These are phyloP conservation scores for Cercospora beticola DNA, from an alignment of 2,329 filamentous ascomycete genomes.

Conservation along the genomic window DNA sequence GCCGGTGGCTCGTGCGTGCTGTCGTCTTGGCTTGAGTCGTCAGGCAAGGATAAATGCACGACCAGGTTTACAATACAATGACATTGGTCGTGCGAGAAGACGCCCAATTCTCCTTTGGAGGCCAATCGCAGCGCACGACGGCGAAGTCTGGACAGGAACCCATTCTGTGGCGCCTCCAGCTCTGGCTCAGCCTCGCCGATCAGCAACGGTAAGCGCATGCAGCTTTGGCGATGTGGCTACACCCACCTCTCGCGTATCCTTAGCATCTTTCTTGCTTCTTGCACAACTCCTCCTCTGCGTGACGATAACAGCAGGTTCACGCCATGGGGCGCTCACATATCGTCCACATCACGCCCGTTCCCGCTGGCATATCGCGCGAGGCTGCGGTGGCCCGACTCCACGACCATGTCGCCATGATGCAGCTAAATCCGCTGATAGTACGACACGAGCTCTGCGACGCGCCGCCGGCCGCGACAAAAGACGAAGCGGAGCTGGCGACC, in stretches of 20 bases:
- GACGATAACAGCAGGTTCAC: not conserved
- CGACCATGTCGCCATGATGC: conserved; percentile 79
- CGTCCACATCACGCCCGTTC: conserved; percentile 77
- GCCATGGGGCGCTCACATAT: conserved; percentile 48
- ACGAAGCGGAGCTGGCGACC: conserved; percentile 64
- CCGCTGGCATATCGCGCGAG: conserved; percentile 64
- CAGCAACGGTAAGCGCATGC: conserved; percentile 3
- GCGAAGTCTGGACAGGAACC: not conserved
- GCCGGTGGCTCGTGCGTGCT: not conserved
- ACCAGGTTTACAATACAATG: not conserved
- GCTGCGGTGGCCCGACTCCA: conserved; percentile 74
- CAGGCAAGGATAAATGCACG: not conserved
- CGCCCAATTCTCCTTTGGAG: not conserved
- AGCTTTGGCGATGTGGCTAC: not conserved
- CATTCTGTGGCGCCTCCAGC: not conserved
- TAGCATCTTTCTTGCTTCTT: not conserved
- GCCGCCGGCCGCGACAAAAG: conserved; percentile 63
- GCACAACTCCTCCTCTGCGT: not conserved
- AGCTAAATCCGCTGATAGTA: conserved; percentile 79
- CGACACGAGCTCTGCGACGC: conserved; percentile 67
- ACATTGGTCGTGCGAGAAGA: not conserved
- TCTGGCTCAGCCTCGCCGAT: not conserved
- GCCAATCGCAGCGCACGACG: not conserved
- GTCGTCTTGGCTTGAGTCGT: not conserved
- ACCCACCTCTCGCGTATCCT: not conserved